phyloP scores from a whole-genome alignment of 495 filamentous ascomycete species.

The Xylaria cubensis region DNA sequence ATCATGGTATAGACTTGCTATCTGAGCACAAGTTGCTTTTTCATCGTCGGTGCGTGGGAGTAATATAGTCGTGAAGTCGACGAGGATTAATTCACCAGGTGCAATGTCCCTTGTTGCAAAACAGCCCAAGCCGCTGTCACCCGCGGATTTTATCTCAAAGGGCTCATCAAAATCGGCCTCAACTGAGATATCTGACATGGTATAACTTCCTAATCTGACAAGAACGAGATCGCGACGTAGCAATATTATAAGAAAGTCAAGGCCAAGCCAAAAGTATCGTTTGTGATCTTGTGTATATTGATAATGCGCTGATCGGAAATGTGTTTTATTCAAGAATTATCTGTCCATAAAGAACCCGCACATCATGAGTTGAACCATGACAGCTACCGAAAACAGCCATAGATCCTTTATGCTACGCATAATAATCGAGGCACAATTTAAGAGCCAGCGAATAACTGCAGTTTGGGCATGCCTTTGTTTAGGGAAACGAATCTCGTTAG shows the following conservation, averaged over 20 bases:
- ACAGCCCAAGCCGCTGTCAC: neutral
- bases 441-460: neutral
- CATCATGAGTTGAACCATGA: neutral
- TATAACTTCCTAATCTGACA: neutral
- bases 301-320: neutral
- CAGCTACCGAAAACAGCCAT: neutral
- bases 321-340: neutral
- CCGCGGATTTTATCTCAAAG: neutral
- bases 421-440: neutral
- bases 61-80: neutral
- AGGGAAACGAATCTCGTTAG: neutral
- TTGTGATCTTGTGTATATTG: neutral
- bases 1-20: neutral
- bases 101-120: constrained; percentile 16
- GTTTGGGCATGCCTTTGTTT: neutral
- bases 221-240: neutral
- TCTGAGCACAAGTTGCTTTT: neutral
- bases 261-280: neutral
- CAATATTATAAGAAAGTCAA: neutral
- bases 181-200: constrained; percentile 11
- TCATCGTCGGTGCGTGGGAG: neutral
- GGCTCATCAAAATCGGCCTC: neutral
- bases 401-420: neutral
- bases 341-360: neutral
- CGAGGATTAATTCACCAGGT: constrained; percentile 1